Conservation (phyloP, 2,329 filamentous ascomycete genomes). For the Aspergillus phoenicis region DNA sequence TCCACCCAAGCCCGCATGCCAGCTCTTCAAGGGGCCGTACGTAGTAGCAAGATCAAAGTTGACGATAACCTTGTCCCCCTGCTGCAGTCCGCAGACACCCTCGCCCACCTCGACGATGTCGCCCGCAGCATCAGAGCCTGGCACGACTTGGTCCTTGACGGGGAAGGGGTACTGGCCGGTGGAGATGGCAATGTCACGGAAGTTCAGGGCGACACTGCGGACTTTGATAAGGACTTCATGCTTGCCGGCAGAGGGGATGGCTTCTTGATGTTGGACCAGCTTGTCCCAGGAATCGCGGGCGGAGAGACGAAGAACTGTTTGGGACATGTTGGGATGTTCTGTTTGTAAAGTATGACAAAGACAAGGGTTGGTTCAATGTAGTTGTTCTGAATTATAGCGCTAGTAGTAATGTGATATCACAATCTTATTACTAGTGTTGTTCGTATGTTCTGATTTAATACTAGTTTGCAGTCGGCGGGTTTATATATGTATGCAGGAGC, state of each 20-base stretch:
- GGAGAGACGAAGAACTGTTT: constrained; percentile 18
- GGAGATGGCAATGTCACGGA: constrained; percentile 43
- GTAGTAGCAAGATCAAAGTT: constrained; percentile 16
- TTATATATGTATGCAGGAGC: too few relatives aligned
- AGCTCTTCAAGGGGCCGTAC: constrained; percentile 13
- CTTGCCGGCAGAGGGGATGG: constrained; percentile 61
- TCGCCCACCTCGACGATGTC: constrained; percentile 51
- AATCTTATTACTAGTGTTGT: too few relatives aligned
- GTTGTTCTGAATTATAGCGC: too few relatives aligned
- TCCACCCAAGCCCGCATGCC: constrained; percentile 29
- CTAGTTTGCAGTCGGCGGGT: too few relatives aligned
- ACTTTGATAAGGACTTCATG: constrained; percentile 68
- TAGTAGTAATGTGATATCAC: too few relatives aligned
- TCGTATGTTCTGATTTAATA: too few relatives aligned
- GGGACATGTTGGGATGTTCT: constrained; percentile 6
- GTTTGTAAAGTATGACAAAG: too few relatives aligned
- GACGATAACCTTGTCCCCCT: constrained; percentile 53
- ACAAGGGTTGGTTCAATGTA: too few relatives aligned
- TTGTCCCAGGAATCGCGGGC: constrained; percentile 16
- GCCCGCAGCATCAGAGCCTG: constrained; percentile 46
- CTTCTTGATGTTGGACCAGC: constrained; percentile 13
- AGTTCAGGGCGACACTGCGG: constrained; percentile 44
- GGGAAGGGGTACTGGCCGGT: constrained; percentile 54
- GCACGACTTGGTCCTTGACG: constrained; percentile 47
- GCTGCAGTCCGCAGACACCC: constrained; percentile 54